Evolutionary conservation across 495 filamentous ascomycete genomes (phyloP), one percentile per base, ranked within the genome.

Genomic region (Achaetomiella virescens): DNA sequence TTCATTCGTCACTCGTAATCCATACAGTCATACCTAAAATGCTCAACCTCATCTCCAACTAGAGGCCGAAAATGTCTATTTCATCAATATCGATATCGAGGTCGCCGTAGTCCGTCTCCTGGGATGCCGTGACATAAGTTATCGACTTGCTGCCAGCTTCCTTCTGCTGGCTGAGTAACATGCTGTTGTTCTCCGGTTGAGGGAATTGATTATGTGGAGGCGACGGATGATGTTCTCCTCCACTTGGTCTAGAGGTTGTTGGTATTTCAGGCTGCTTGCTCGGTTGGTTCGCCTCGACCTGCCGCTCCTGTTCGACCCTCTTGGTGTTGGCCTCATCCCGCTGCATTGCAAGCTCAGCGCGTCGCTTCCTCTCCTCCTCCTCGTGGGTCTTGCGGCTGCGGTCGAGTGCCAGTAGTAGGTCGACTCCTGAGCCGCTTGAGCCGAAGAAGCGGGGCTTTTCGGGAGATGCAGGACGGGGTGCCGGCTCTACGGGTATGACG

Each of bases 101-200:
- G 7, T 73, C 73, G 6, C 69, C 70, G 12, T 75, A 76, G 31
- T 76, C 71, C 2, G 72, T 73, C 38, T 73, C 71, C 43, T 76
- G 73, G 1, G 73, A 74, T 2, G 65, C 21, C 4, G 43, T 18
- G 12, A 21, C 12, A 6, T 22, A 14, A 20, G n/a, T 17, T 8
- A 14, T 45, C 37, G 29, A 11, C 42, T 10, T 14, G 3, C 3
- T 27, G 40, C 14, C 15, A 10, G 25, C 40, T 52, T 12, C 58
- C 29, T 41, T 58, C 17, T 36, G 9, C 53, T 55, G 52, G 37
- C 35, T 60, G 20, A 31, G 31, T 40, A 21, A 44, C 11, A 27
- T 55, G 20, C 22, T 5, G 40, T 25, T 35, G 21, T 41, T 40
- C 17, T 9, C 18, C 2, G n/a, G 3, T 14, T 4, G 29, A 25